Conservation (phyloP, 129 eudicot species). For the Mikania micrantha region DNA sequence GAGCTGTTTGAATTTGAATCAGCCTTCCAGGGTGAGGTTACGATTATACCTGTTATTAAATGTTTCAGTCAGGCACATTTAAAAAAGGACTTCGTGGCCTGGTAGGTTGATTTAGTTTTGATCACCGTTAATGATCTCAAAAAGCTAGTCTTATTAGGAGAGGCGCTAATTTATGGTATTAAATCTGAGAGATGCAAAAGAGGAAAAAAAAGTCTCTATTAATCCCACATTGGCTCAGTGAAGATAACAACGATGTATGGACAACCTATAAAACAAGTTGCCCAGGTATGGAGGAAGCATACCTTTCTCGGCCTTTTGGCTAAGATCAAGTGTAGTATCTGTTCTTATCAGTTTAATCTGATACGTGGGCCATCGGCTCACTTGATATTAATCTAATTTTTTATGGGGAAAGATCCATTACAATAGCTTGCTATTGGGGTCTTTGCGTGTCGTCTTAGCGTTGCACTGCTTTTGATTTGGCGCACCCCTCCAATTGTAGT, state of each 20-base stretch:
- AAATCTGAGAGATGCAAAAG: not conserved
- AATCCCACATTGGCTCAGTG: constrained; percentile 3
- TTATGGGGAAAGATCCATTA: constrained; percentile 4
- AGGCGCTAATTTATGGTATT: not conserved
- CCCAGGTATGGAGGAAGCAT: constrained; percentile 15
- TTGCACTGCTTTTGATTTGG: constrained; percentile 17
- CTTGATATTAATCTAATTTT: constrained; percentile 21
- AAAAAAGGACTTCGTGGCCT: not conserved
- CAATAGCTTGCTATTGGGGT: constrained; percentile 22
- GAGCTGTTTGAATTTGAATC: not conserved
- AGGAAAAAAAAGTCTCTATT: not conserved
- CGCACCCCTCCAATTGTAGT: not conserved
- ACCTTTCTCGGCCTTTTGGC: constrained; percentile 96
- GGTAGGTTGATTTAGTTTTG: not conserved
- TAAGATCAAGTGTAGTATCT: constrained; percentile 21
- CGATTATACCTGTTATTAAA: not conserved
- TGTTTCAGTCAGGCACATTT: not conserved
- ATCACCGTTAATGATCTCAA: not conserved
- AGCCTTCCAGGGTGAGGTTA: not conserved
- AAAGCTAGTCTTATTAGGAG: not conserved
- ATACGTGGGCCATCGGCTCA: constrained; percentile 17
- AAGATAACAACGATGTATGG: not conserved
- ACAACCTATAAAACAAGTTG: not conserved
- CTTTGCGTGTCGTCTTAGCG: constrained; percentile 2
- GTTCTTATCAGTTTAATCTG: not conserved